Conservation (phyloP, 768 basidiomycete species). For the Roridomyces roridus region DNA sequence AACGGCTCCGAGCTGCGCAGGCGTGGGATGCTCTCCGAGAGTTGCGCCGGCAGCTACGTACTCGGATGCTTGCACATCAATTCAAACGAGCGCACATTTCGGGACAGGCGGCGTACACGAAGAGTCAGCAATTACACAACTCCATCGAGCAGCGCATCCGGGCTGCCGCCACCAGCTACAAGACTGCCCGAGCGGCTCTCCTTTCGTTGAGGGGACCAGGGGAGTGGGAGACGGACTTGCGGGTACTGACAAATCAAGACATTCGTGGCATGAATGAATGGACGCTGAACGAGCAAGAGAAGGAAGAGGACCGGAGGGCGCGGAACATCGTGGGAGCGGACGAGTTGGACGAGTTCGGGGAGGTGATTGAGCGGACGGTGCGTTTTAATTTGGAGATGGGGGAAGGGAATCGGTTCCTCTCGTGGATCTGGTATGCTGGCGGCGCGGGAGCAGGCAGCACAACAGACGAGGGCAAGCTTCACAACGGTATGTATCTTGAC, state of each 20-base stretch:
- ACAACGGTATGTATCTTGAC: not conserved
- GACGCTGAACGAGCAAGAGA: not conserved
- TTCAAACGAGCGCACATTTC: conserved; percentile 22
- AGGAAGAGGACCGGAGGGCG: not conserved
- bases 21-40: conserved; percentile 20
- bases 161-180: conserved; percentile 1
- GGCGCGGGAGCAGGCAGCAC: not conserved
- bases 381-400: conserved; percentile 1
- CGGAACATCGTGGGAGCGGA: not conserved
- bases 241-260: not conserved
- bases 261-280: conserved; percentile 3
- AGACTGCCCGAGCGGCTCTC: conserved; percentile 5
- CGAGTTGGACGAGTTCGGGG: not conserved
- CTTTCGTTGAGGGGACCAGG: conserved; percentile 18
- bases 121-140: conserved; percentile 14
- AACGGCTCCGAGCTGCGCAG: conserved; percentile 26
- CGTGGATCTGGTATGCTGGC: not conserved
- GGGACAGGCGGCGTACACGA: conserved; percentile 24
- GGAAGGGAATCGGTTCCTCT: not conserved
- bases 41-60: conserved; percentile 23
- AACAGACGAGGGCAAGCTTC: not conserved
- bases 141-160: conserved; percentile 16
- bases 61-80: conserved; percentile 16
- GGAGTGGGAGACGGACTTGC: conserved; percentile 5
- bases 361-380: not conserved